These are phyloP conservation scores for Gastrodia elata DNA, from an alignment of 106 monocot genomes.

Conservation along the genomic window DNA sequence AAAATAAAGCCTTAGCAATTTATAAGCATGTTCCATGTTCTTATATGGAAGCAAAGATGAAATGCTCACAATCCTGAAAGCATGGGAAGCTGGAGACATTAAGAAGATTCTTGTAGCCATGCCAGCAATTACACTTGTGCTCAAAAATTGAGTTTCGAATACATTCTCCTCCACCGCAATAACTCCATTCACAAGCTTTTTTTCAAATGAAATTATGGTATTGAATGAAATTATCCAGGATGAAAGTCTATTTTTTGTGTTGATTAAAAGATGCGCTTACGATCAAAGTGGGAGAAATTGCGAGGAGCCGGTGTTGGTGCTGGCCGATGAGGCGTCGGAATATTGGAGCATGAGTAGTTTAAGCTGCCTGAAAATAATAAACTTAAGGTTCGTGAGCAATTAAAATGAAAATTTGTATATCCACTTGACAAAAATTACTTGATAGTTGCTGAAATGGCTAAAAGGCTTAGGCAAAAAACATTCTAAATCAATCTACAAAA, in stretches of 20 bases:
- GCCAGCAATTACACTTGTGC: slow-evolving; percentile 15
- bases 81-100: slow-evolving; percentile 20
- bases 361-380: slow-evolving; percentile 18
- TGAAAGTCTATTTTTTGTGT: background rate
- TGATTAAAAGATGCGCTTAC: slow-evolving; percentile 5
- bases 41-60: background rate
- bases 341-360: slow-evolving; percentile 14
- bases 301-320: background rate
- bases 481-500: background rate
- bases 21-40: background rate
- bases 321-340: background rate
- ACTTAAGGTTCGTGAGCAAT: background rate
- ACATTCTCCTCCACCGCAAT: slow-evolving; percentile 17
- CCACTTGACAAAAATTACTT: background rate
- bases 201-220: background rate
- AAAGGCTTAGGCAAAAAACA: background rate
- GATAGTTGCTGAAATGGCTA: background rate
- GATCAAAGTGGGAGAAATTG: slow-evolving; percentile 14
- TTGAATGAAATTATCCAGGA: background rate
- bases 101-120: slow-evolving; percentile 14
- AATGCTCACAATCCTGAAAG: slow-evolving; percentile 10
- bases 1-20: background rate
- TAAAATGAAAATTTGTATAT: background rate
- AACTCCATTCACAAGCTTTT: slow-evolving; percentile 19
- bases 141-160: slow-evolving; percentile 10